These are phyloP conservation scores for Phymatotrichopsis omnivora DNA, from an alignment of 2,329 filamentous ascomycete species.

Conservation along the genomic window DNA sequence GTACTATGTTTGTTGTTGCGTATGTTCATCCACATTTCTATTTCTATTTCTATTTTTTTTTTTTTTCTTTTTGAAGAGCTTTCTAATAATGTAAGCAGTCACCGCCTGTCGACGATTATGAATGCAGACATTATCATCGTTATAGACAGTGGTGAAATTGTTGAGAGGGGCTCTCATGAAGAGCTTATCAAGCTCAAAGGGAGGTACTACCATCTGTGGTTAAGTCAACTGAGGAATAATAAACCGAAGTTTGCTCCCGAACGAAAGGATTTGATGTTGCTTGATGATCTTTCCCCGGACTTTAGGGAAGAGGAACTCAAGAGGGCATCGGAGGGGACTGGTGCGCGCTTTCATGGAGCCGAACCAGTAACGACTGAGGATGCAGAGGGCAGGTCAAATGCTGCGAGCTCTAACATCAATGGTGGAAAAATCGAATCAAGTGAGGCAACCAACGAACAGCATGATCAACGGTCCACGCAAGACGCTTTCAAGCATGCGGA, in stretches of 20 bases:
- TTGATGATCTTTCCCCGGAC: constrained; percentile 22
- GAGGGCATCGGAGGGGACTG: constrained; percentile 17
- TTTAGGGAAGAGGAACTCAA: constrained; percentile 22
- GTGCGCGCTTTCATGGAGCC: constrained; percentile 11
- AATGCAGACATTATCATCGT: constrained; percentile 59
- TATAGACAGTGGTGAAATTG: constrained; percentile 50
- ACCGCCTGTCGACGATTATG: constrained; percentile 61
- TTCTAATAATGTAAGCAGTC: constrained; percentile 37
- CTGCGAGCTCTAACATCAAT: neutral
- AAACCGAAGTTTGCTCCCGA: constrained; percentile 15
- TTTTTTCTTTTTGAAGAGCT: constrained; percentile 32
- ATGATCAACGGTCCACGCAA: too few relatives aligned
- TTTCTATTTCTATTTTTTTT: too few relatives aligned
- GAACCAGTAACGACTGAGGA: constrained; percentile 4
- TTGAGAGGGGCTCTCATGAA: constrained; percentile 54
- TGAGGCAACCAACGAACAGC: too few relatives aligned
- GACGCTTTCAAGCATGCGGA: neutral
- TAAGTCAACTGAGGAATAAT: constrained; percentile 23
- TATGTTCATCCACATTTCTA: constrained; percentile 36
- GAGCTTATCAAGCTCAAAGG: constrained; percentile 49
- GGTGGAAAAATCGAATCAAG: too few relatives aligned
- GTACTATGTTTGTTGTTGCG: constrained; percentile 46
- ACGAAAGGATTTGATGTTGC: constrained; percentile 17
- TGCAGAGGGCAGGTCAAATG: neutral
- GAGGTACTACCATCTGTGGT: constrained; percentile 55